Evolutionary conservation across 179 eudicot species (phyloP).

Genomic region (Silene vulgaris): DNA sequence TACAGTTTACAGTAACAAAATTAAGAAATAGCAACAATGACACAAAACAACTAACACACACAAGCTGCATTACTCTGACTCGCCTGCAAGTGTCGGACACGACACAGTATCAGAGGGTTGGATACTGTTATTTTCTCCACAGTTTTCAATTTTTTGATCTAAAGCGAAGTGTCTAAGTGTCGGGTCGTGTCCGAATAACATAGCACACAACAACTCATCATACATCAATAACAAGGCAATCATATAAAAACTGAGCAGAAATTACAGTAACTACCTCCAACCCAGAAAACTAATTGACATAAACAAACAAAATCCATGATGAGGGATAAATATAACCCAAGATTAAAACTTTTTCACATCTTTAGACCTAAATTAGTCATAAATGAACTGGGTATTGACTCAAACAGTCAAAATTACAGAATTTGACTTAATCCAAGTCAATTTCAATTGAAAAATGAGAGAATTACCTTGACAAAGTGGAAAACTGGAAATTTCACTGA

Average conservation of each 20-base stretch:
- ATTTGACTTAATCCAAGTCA: background rate
- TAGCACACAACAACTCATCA: background rate
- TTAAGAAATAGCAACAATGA: no score
- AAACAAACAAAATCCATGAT: background rate
- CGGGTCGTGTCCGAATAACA: no score
- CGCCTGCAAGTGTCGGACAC: no score
- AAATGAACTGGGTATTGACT: slow-evolving; percentile 1
- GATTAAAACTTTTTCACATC: background rate
- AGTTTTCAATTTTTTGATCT: no score
- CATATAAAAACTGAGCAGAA: background rate
- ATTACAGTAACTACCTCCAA: background rate
- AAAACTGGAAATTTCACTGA: background rate
- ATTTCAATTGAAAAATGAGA: background rate
- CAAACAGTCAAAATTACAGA: background rate
- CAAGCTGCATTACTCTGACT: background rate
- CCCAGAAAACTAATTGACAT: background rate
- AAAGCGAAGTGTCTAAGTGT: no score
- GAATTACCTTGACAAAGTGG: background rate
- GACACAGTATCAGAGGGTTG: background rate
- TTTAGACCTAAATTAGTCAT: background rate
- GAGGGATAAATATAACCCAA: background rate
- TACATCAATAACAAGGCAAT: background rate
- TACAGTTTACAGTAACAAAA: no score
- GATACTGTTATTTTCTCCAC: background rate
- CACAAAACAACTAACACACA: no score